Percentiles rank a stretch among this genome's conserved stretches.
These are phyloP conservation scores for Lactarius quietus DNA, from an alignment of 768 basidiomycete species.

Conservation along the genomic window DNA sequence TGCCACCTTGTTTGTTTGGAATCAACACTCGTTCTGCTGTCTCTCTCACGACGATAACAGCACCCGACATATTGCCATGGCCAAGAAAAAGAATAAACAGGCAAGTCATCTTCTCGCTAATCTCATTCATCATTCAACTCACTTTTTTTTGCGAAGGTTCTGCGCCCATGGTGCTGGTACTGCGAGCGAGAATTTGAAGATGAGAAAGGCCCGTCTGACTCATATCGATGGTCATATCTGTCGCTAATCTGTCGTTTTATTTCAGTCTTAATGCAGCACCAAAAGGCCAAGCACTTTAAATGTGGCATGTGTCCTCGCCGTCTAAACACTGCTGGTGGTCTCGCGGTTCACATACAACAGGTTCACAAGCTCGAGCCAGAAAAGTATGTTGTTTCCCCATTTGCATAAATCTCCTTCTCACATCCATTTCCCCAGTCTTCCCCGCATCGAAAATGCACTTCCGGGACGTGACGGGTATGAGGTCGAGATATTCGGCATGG, in stretches of 20 bases:
- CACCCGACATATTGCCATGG: no score
- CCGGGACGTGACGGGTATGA: constrained; percentile 97
- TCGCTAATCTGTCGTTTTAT: neutral
- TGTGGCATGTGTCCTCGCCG: constrained; percentile 94
- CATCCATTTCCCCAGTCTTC: constrained; percentile 44
- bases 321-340: constrained; percentile 94
- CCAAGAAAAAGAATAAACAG: constrained; percentile 56
- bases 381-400: constrained; percentile 35
- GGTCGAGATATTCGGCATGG: constrained; percentile 99
- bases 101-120: constrained; percentile 29
- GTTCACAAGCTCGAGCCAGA: constrained; percentile 99
- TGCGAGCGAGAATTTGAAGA: constrained; percentile 99
- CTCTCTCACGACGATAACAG: neutral
- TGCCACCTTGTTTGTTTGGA: constrained; percentile 3
- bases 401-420: constrained; percentile 13
- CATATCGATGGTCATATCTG: neutral
- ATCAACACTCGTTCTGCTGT: neutral
- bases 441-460: constrained; percentile 94
- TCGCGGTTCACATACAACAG: constrained; percentile 97
- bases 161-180: constrained; percentile 98
- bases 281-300: constrained; percentile 99
- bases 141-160: constrained; percentile 45
- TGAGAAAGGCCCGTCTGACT: constrained; percentile 75
- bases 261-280: constrained; percentile 95
- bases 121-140: neutral